Evolutionary conservation across 345 rosid species (phyloP).

Genomic region (Populus nigra): DNA sequence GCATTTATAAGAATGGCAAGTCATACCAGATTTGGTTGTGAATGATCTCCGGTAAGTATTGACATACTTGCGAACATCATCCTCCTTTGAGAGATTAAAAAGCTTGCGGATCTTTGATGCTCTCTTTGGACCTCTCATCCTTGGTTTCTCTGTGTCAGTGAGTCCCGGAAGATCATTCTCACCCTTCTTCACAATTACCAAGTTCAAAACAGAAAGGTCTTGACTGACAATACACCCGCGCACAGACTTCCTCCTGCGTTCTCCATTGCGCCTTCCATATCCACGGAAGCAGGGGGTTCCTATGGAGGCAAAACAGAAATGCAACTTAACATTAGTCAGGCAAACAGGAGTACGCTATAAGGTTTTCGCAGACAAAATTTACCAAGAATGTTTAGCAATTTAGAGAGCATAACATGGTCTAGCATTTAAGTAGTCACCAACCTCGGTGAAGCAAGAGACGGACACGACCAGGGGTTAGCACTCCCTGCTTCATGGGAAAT

Average conservation of each 20-base stretch:
- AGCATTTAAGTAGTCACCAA: slow-evolving; percentile 7
- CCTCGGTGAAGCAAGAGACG: slow-evolving; percentile 82
- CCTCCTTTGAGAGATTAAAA: slow-evolving; percentile 72
- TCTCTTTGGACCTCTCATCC: slow-evolving; percentile 86
- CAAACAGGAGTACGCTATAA: background rate
- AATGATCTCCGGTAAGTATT: slow-evolving; percentile 79
- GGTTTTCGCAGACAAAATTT: background rate
- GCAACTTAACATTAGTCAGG: slow-evolving; percentile 11
- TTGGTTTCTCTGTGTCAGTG: slow-evolving; percentile 67
- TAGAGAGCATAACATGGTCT: background rate
- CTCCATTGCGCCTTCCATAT: slow-evolving; percentile 72
- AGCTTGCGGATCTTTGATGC: slow-evolving; percentile 78
- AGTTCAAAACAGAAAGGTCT: slow-evolving; percentile 76
- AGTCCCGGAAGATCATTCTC: slow-evolving; percentile 79
- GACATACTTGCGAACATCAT: slow-evolving; percentile 75
- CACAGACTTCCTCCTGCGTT: slow-evolving; percentile 82
- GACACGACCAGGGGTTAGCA: slow-evolving; percentile 85
- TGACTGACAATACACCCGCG: slow-evolving; percentile 84
- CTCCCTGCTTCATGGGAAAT: slow-evolving; percentile 95
- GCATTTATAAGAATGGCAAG: background rate
- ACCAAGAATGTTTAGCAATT: background rate
- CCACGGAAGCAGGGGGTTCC: slow-evolving; percentile 88
- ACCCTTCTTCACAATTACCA: slow-evolving; percentile 80
- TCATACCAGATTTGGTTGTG: slow-evolving; percentile 62
- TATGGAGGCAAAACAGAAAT: background rate